A percentile compares a stretch with the other conserved stretches of the same genome.
These are phyloP conservation scores for Malassezia japonica DNA, from an alignment of 1,284 basidiomycete genomes.

Conservation along the genomic window DNA sequence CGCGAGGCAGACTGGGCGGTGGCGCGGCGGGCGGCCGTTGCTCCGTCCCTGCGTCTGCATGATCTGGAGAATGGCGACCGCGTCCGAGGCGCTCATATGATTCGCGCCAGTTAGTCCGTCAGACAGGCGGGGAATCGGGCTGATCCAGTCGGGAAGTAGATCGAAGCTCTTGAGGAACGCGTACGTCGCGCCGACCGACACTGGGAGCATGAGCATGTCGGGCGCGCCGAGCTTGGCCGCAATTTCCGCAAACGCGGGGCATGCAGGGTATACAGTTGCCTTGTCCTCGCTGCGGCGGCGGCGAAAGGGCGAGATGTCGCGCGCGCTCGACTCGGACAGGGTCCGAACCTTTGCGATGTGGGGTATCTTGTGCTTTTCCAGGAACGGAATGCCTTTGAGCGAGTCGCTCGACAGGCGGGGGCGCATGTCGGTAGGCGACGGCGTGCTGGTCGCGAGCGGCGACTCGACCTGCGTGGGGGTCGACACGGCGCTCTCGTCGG, in stretches of 20 bases:
- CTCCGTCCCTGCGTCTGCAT: conserved; percentile 16
- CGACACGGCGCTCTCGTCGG: no score
- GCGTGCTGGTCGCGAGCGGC: no score
- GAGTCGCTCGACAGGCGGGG: no score
- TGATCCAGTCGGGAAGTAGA: conserved; percentile 25
- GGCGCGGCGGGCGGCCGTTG: neutral
- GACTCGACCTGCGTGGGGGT: no score
- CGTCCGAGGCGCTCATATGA: conserved; percentile 41
- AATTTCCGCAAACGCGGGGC: conserved; percentile 39
- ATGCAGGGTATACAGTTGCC: conserved; percentile 33
- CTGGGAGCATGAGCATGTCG: conserved; percentile 33
- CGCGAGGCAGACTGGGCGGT: conserved; percentile 16
- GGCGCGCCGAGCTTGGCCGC: conserved; percentile 25
- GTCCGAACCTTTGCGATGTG: no score
- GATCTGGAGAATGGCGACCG: conserved; percentile 24
- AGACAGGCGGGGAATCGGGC: conserved; percentile 31
- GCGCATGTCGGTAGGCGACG: no score
- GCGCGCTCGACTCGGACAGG: no score
- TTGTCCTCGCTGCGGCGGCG: no score
- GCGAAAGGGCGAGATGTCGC: no score
- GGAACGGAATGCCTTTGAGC: no score
- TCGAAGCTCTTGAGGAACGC: conserved; percentile 38
- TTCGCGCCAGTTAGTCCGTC: conserved; percentile 35
- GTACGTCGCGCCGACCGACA: conserved; percentile 43
- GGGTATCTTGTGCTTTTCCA: no score